Evolutionary conservation across 768 basidiomycete species (phyloP).

Genomic region (Lactarius deliciosus): DNA sequence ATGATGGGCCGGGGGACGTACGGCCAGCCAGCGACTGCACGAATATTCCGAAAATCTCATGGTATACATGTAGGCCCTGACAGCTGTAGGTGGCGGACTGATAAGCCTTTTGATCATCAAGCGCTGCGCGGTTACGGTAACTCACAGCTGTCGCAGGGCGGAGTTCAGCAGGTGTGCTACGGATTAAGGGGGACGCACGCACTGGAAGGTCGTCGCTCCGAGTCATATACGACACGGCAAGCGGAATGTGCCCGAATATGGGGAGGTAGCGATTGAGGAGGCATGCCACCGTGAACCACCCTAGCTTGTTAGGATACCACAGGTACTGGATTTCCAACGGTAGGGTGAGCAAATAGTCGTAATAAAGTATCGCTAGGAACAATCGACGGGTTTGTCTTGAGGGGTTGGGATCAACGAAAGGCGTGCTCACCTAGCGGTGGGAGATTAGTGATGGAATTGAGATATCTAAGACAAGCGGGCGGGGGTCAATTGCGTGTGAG

Average conservation of each 20-base stretch:
- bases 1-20: conserved; percentile 7
- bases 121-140: neutral
- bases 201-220: neutral
- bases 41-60: conserved; percentile 6
- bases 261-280: conserved; percentile 52
- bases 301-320: conserved; percentile 44
- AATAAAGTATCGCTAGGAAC: conserved; percentile 34
- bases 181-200: neutral
- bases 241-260: conserved; percentile 38
- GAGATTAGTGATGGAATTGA: conserved; percentile 9
- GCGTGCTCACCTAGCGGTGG: conserved; percentile 12
- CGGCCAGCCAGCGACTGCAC: conserved; percentile 6
- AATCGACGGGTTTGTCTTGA: neutral
- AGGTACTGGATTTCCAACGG: conserved; percentile 42
- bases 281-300: conserved; percentile 44
- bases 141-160: conserved; percentile 13
- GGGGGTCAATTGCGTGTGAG: neutral
- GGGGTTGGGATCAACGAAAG: neutral
- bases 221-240: conserved; percentile 27
- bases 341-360: conserved; percentile 37
- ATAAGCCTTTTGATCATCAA: neutral
- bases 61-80: conserved; percentile 4
- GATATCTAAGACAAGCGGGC: neutral
- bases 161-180: neutral
- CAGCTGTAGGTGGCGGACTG: neutral